Evolutionary conservation across 306 rosid species (phyloP), one percentile per base, ranked within the genome.

Genomic region (Lathyrus oleraceus): DNA sequence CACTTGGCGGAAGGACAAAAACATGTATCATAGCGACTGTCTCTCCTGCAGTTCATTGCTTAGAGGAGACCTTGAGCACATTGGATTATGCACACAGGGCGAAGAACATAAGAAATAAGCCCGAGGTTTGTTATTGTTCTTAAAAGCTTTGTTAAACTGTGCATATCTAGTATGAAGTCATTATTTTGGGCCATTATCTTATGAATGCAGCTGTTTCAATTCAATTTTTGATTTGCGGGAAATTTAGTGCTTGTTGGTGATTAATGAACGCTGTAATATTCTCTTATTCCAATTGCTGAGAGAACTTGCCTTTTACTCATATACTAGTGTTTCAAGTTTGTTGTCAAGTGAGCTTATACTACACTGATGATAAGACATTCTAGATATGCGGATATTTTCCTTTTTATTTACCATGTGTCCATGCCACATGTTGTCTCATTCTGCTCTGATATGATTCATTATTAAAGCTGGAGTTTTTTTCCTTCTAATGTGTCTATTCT

Each of bases 21-120:
- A 95, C 99, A n/a, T 95, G 99, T 72, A 95, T 95, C 81, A 95
- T 95, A 71, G 97, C 99, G 6, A 91, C 99, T 10, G 97, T 95
- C 40, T 95, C 99, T 21, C 99, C 99, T 2, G 99, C 97, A 39
- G 99, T 95, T 72, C 99, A 87, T 72, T 95, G 99, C 82, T 78
- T 89, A 27, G 99, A 95, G 76, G 99, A 95, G 80, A 95, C 99
- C 10, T 76, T 91, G 78, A 91, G 99, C 74, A 95, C 97, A 13
- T 73, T 95, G 81, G 99, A 95, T 73, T 95, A 95, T 74, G 99
- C 99, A 20, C 97, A 95, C 75, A 79, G 96, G 77, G 99, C 99
- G 19, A 95, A 95, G 71, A 81, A 95, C 78, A 95, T 95, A 4
- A 87, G 67, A 69, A 95, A 95, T 81, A 95, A 89, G 71, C 99